Evolutionary conservation across 2,329 filamentous ascomycete genomes (phyloP), one percentile per base, ranked within the genome.

Genomic region (Clarireedia paspali): DNA sequence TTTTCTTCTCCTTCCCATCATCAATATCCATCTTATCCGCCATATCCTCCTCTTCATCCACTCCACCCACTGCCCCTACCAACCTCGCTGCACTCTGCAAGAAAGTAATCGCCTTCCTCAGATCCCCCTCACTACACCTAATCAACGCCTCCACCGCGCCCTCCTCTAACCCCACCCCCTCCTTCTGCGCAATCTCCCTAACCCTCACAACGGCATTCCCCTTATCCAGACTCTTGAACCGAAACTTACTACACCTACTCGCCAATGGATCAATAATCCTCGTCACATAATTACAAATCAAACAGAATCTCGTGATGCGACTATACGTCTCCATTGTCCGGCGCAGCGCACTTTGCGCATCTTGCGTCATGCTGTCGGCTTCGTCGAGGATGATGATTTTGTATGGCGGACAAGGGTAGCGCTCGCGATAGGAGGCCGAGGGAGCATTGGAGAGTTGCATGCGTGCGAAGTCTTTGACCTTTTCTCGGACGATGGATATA

Each of bases 331-430:
- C 94, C 94, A 99, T 99, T 1, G 94, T 99, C 54, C 95, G 82
- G 62, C 94, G 81, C 56, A 99, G 77, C 5, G 95, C 94, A 58
- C 85, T 89, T 75, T 99, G 94, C 12, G 94, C 94, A 73, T 99
- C 95, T 72, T 97, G 92, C 40, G 94, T 99, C 92, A 99, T 97
- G 63, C 88, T 94, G 71, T 99, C 94, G 63, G 94, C 94, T 75
- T 99, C 94, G 72, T 99, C 94, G 58, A 99, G 83, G 59, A 99
- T 90, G 69, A 99, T 92, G 70, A 99, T 96, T 76, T 99, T 99
- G 78, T 96, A 99, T 0, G 94, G 94, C 23, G 94, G 94, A 70
- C 92, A 97, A 0, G 94, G 91, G 67, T 95, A 96, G 68, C 85
- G 74, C 58, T 77, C 72, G 72, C 83, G 76, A 75, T 88, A 81